These are phyloP conservation scores for Pezizomycotina sp. DNA, from an alignment of 2,329 filamentous ascomycete species.

Conservation along the genomic window DNA sequence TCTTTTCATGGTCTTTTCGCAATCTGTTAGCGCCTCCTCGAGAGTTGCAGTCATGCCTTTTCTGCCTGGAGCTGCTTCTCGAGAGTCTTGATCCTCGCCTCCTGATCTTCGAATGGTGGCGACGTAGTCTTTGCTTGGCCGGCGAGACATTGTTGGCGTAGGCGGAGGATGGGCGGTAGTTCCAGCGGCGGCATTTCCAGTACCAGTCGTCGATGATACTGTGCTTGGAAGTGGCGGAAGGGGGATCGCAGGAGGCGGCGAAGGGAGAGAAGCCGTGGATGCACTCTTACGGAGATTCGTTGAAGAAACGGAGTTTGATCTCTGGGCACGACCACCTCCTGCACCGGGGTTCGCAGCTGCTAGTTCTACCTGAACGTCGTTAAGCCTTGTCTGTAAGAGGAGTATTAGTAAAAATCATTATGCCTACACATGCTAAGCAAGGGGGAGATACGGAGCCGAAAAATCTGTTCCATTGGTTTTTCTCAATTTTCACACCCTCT, in stretches of 20 bases:
- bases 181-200: constrained; percentile 32
- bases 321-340: constrained; percentile 32
- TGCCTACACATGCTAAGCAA: constrained; percentile 24
- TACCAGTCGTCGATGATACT: constrained; percentile 33
- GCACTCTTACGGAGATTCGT: constrained; percentile 67
- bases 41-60: constrained; percentile 91
- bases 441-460: not conserved
- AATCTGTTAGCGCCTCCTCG: constrained; percentile 85
- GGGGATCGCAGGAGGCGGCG: constrained; percentile 88
- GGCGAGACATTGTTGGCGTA: constrained; percentile 46
- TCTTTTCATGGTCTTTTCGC: constrained; percentile 44
- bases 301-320: constrained; percentile 42
- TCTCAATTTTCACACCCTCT: too few species aligned
- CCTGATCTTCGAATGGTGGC: constrained; percentile 87
- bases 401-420: constrained; percentile 12
- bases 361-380: constrained; percentile 38
- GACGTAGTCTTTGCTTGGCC: constrained; percentile 65
- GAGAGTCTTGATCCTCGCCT: constrained; percentile 83
- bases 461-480: too few species aligned
- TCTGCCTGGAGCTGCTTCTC: constrained; percentile 94
- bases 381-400: constrained; percentile 41
- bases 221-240: constrained; percentile 68
- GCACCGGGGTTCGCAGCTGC: constrained; percentile 20
- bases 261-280: constrained; percentile 70
- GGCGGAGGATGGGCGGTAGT: constrained; percentile 33